phyloP scores from a whole-genome alignment of 768 basidiomycete species.

The Termitomyces sp. region DNA sequence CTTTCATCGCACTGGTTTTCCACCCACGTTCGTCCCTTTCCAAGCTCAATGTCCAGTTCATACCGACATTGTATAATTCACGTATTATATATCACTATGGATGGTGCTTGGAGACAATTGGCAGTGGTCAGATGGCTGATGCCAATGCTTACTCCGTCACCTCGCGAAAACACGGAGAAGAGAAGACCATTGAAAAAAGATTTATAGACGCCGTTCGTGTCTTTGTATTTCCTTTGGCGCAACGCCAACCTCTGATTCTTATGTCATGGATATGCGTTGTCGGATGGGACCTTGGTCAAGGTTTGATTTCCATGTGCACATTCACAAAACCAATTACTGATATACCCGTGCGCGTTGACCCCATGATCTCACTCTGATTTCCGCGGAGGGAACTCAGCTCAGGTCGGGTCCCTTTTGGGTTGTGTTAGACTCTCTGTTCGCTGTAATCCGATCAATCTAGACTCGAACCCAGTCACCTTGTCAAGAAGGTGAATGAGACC shows the following conservation, averaged over 20 bases:
- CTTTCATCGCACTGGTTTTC: not conserved
- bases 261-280: not conserved
- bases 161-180: too few species aligned
- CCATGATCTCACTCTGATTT: not conserved
- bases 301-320: constrained; percentile 5
- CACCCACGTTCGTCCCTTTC: not conserved
- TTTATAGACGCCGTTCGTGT: not conserved
- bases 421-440: not conserved
- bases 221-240: not conserved
- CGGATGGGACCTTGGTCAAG: not conserved
- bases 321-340: not conserved
- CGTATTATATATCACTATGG: not conserved
- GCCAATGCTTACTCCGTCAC: not conserved
- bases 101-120: not conserved
- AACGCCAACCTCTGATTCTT: not conserved
- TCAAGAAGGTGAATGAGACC: too few species aligned
- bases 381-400: not conserved
- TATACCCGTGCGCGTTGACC: not conserved
- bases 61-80: not conserved
- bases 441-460: too few species aligned
- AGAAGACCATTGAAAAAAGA: not conserved
- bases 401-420: not conserved
- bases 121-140: not conserved
- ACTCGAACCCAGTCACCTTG: not conserved
- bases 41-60: not conserved